Percentiles rank a stretch among this genome's conserved stretches.
phyloP scores from a whole-genome alignment of 2,329 filamentous ascomycete species.

The Passalora sequoiae region DNA sequence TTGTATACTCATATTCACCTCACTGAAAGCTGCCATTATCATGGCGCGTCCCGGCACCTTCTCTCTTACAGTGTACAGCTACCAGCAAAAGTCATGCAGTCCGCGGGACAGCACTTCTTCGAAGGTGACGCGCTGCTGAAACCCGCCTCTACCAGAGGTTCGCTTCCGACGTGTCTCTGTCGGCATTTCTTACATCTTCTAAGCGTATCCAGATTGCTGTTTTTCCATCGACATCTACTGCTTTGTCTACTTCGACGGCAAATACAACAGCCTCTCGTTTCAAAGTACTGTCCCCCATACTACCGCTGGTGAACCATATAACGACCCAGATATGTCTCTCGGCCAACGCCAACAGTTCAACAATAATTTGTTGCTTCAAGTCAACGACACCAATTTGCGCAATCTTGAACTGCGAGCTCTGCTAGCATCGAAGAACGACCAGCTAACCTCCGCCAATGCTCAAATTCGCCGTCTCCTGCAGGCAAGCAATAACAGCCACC shows the following conservation, averaged over 20 bases:
- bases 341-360: slow-evolving; percentile 17
- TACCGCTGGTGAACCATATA: neutral
- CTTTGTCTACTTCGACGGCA: slow-evolving; percentile 3
- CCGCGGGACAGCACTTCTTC: neutral
- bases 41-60: neutral
- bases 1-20: neutral
- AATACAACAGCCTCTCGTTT: neutral
- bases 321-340: slow-evolving; percentile 14
- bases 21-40: neutral
- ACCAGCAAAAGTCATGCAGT: neutral
- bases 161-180: neutral
- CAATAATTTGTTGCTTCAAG: slow-evolving; percentile 13
- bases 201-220: slow-evolving; percentile 1
- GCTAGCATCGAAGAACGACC: slow-evolving; percentile 20
- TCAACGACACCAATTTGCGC: slow-evolving; percentile 14
- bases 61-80: neutral
- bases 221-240: neutral
- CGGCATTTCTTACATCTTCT: slow-evolving; percentile 3
- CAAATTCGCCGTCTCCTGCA: slow-evolving; percentile 9
- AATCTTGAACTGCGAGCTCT: slow-evolving; percentile 20
- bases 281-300: neutral
- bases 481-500: neutral
- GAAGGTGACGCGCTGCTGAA: neutral
- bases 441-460: slow-evolving; percentile 11
- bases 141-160: neutral